A percentile compares a stretch with the other conserved stretches of the same genome.
These are phyloP conservation scores for Cetradonia linearis DNA, from an alignment of 495 filamentous ascomycete species.

Conservation along the genomic window DNA sequence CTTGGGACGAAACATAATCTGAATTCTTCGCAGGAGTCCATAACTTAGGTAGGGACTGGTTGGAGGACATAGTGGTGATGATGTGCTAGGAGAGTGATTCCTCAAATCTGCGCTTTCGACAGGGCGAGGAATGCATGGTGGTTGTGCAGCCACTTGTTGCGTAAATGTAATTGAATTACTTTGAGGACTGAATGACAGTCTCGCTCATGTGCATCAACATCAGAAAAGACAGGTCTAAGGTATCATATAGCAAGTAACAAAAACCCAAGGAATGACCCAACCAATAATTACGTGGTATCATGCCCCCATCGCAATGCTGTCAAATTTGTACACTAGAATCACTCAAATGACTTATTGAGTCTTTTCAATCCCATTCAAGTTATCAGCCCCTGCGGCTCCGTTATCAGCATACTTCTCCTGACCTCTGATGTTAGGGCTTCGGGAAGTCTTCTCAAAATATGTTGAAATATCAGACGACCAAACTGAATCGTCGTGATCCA, in stretches of 20 bases:
- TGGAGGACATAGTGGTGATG: too few species aligned
- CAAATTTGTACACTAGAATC: conserved; percentile 3
- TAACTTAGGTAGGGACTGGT: background rate
- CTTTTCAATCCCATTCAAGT: background rate
- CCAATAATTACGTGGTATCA: background rate
- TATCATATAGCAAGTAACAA: background rate
- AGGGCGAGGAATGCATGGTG: background rate
- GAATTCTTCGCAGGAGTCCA: background rate
- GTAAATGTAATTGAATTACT: background rate
- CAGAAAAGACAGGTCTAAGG: background rate
- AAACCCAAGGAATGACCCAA: background rate
- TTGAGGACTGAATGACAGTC: conserved; percentile 1
- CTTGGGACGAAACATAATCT: background rate
- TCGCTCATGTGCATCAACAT: background rate
- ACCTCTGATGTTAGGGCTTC: conserved; percentile 18
- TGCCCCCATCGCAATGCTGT: background rate
- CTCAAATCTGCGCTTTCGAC: background rate
- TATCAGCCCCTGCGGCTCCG: background rate
- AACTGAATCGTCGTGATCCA: conserved; percentile 28
- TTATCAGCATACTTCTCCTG: conserved; percentile 22
- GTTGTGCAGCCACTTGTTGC: background rate
- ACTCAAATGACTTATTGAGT: background rate
- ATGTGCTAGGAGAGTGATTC: background rate
- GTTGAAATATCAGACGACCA: conserved; percentile 32
- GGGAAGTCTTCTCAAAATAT: conserved; percentile 34